Evolutionary conservation across 2,329 filamentous ascomycete species (phyloP).

Genomic region (Xylariaceae sp.): DNA sequence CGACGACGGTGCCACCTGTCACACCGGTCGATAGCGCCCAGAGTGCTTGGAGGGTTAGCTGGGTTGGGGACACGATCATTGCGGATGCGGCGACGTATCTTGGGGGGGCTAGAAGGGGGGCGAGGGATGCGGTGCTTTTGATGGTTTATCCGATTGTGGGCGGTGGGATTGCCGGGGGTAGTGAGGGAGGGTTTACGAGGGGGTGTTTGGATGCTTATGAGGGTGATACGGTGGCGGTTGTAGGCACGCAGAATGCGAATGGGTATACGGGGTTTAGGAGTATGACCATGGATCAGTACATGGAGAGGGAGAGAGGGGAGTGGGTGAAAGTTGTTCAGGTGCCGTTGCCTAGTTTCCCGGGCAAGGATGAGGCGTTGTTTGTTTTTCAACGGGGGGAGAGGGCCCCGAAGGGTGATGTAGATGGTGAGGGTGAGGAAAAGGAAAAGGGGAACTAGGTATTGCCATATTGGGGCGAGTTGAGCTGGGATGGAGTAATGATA

Average conservation of each 20-base stretch:
- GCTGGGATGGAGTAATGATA: too few relatives aligned
- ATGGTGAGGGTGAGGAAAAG: too few relatives aligned
- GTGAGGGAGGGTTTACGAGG: slow-evolving; percentile 61
- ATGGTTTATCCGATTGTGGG: slow-evolving; percentile 72
- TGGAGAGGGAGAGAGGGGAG: slow-evolving; percentile 43
- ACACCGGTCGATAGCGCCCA: slow-evolving; percentile 64
- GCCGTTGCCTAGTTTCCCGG: slow-evolving; percentile 68
- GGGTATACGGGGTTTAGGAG: slow-evolving; percentile 68
- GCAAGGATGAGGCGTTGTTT: slow-evolving; percentile 72
- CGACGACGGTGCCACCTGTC: slow-evolving; percentile 41
- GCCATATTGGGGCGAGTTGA: too few relatives aligned
- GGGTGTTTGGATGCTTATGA: slow-evolving; percentile 57
- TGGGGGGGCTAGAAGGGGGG: slow-evolving; percentile 39
- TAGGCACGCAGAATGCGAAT: slow-evolving; percentile 70
- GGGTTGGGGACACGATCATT: slow-evolving; percentile 64
- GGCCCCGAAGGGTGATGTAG: slow-evolving; percentile 18
- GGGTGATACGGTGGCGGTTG: slow-evolving; percentile 64
- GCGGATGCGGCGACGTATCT: slow-evolving; percentile 59
- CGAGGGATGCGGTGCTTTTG: slow-evolving; percentile 56
- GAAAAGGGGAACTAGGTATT: too few relatives aligned
- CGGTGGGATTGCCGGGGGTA: slow-evolving; percentile 58
- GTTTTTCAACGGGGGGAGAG: slow-evolving; percentile 54
- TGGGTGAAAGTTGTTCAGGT: slow-evolving; percentile 62
- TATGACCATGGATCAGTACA: slow-evolving; percentile 63
- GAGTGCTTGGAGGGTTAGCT: slow-evolving; percentile 64